Percentiles rank a stretch among this genome's conserved stretches.
Evolutionary conservation across 768 basidiomycete species (phyloP).

Genomic region (Cyathus striatus): DNA sequence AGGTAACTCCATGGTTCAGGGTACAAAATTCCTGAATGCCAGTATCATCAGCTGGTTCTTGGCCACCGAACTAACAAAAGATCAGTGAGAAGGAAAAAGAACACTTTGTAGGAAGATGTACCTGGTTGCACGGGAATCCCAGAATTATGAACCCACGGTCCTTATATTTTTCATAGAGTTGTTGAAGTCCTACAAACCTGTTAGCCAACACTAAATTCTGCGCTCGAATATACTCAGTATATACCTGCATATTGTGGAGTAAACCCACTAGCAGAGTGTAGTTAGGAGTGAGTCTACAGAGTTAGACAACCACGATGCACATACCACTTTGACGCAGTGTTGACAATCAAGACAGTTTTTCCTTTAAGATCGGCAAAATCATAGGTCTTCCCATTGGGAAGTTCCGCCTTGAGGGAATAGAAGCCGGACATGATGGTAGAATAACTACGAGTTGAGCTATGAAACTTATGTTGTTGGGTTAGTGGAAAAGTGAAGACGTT

Average conservation of each 20-base stretch:
- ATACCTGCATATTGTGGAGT: slow-evolving; percentile 74
- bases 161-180: slow-evolving; percentile 77
- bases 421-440: slow-evolving; percentile 33
- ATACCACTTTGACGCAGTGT: slow-evolving; percentile 73
- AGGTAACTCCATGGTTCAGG: slow-evolving; percentile 82
- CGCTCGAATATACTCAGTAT: too few relatives aligned
- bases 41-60: slow-evolving; percentile 82
- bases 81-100: not conserved
- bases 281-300: not conserved
- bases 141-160: slow-evolving; percentile 71
- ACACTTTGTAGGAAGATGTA: slow-evolving; percentile 24
- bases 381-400: slow-evolving; percentile 48
- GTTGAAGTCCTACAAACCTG: slow-evolving; percentile 60
- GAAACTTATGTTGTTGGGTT: slow-evolving; percentile 3
- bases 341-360: slow-evolving; percentile 76
- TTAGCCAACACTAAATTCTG: too few relatives aligned
- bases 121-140: slow-evolving; percentile 92
- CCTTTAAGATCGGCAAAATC: slow-evolving; percentile 70
- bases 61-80: slow-evolving; percentile 63
- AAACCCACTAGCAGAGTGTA: slow-evolving; percentile 53
- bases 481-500: slow-evolving; percentile 2
- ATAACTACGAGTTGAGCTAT: slow-evolving; percentile 4
- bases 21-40: slow-evolving; percentile 71
- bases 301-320: slow-evolving; percentile 6
- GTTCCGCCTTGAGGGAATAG: slow-evolving; percentile 64